Percentiles rank a stretch among this genome's conserved stretches.
These are phyloP conservation scores for Suillus placidus DNA, from an alignment of 768 basidiomycete genomes.

Conservation along the genomic window DNA sequence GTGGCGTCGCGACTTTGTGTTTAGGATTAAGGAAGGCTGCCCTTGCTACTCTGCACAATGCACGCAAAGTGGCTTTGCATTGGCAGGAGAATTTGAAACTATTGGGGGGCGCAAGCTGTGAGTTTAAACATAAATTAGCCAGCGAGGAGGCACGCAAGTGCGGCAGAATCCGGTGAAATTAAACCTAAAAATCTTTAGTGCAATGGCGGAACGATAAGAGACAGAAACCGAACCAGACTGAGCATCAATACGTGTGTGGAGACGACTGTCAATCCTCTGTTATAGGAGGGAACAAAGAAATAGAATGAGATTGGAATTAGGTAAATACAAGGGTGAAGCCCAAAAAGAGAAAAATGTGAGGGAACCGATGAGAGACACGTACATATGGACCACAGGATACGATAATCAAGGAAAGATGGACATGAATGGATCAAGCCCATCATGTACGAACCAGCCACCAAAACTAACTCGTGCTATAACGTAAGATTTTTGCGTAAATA, in stretches of 20 bases:
- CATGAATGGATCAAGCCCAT: background rate
- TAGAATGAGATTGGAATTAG: background rate
- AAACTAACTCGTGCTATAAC: background rate
- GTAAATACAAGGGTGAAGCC: background rate
- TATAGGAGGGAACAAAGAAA: too few relatives aligned
- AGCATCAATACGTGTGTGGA: background rate
- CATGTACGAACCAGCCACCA: background rate
- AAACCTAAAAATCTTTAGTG: background rate
- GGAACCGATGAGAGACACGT: background rate
- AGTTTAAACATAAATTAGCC: background rate
- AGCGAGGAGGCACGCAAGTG: background rate
- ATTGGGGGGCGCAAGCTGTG: background rate
- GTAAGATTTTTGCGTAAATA: background rate
- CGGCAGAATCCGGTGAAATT: background rate
- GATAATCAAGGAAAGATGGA: background rate
- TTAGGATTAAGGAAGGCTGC: background rate
- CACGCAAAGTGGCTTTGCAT: background rate
- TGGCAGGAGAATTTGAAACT: background rate
- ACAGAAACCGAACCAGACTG: background rate
- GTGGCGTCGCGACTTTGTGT: background rate
- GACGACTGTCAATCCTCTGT: background rate
- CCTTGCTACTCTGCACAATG: background rate
- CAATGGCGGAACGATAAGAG: background rate
- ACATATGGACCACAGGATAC: background rate
- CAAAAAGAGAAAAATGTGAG: background rate